phyloP scores from a whole-genome alignment of 495 filamentous ascomycete species.

The Penicillium maclennaniae region DNA sequence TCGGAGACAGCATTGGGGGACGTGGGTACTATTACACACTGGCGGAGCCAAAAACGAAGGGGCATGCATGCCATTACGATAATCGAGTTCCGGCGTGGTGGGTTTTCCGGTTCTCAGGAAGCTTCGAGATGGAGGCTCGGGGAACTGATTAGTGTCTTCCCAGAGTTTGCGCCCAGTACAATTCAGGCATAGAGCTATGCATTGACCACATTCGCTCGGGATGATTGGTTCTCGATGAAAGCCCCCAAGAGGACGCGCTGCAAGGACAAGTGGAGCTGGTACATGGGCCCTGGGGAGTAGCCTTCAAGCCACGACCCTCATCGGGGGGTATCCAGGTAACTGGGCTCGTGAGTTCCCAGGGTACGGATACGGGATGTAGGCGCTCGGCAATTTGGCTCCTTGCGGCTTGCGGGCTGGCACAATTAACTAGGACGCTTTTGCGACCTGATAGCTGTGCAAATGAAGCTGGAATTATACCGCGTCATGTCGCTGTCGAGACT shows the following conservation, averaged over 20 bases:
- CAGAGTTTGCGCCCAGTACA: slow-evolving; percentile 13
- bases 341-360: slow-evolving; percentile 12
- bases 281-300: slow-evolving; percentile 1
- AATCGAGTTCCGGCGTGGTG: slow-evolving; percentile 10
- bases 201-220: not conserved
- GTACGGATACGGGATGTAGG: not conserved
- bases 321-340: slow-evolving; percentile 21
- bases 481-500: not conserved
- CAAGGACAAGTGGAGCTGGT: slow-evolving; percentile 13
- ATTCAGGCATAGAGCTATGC: slow-evolving; percentile 4
- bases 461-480: not conserved
- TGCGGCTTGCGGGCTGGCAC: no score
- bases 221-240: slow-evolving; percentile 17
- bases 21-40: not conserved
- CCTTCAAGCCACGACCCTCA: slow-evolving; percentile 2
- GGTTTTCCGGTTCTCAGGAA: slow-evolving; percentile 14
- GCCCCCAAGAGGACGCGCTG: slow-evolving; percentile 11
- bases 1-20: not conserved
- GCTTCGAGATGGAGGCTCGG: slow-evolving; percentile 15
- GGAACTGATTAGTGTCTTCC: slow-evolving; percentile 18
- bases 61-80: slow-evolving; percentile 9
- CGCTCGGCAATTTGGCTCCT: not conserved
- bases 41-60: not conserved
- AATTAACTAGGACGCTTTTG: no score
- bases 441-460: not conserved